phyloP scores from a whole-genome alignment of 2,329 filamentous ascomycete species.

The Xylariaceae sp. region DNA sequence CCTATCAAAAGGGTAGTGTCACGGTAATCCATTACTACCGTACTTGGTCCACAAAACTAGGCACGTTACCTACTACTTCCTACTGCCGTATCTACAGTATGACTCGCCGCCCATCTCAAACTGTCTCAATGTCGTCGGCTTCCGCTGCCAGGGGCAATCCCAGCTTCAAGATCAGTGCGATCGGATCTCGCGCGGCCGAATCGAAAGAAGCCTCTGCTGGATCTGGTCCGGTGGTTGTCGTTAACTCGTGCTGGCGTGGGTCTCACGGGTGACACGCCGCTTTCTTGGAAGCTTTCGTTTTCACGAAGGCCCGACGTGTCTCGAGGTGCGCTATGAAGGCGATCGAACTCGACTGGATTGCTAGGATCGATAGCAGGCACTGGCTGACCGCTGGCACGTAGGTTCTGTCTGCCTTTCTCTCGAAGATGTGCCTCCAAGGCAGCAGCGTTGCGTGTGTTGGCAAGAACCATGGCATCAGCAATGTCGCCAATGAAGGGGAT shows the following conservation, averaged over 20 bases:
- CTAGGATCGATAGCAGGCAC: slow-evolving; percentile 47
- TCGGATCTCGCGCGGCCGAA: slow-evolving; percentile 31
- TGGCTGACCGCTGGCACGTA: slow-evolving; percentile 43
- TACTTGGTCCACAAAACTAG: too few relatives aligned
- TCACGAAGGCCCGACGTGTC: slow-evolving; percentile 12
- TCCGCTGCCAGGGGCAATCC: slow-evolving; percentile 15
- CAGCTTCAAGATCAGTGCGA: slow-evolving; percentile 28
- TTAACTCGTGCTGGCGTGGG: slow-evolving; percentile 24
- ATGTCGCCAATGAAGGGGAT: slow-evolving; percentile 74
- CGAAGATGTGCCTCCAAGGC: slow-evolving; percentile 64
- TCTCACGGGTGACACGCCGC: slow-evolving; percentile 20
- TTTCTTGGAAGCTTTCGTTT: slow-evolving; percentile 19
- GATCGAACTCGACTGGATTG: slow-evolving; percentile 48
- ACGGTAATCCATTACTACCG: too few relatives aligned
- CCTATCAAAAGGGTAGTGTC: too few relatives aligned
- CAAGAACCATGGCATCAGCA: slow-evolving; percentile 65
- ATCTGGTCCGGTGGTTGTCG: slow-evolving; percentile 21
- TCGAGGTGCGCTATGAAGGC: slow-evolving; percentile 22
- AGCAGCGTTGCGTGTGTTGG: slow-evolving; percentile 71
- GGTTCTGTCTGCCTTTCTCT: slow-evolving; percentile 57
- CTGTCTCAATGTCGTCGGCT: slow-evolving; percentile 16
- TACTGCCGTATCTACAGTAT: neutral
- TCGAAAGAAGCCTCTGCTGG: slow-evolving; percentile 29
- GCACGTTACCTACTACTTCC: too few relatives aligned
- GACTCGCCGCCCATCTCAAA: neutral